Evolutionary conservation across 495 filamentous ascomycete species (phyloP).

Genomic region (Podospora pseudopauciseta): DNA sequence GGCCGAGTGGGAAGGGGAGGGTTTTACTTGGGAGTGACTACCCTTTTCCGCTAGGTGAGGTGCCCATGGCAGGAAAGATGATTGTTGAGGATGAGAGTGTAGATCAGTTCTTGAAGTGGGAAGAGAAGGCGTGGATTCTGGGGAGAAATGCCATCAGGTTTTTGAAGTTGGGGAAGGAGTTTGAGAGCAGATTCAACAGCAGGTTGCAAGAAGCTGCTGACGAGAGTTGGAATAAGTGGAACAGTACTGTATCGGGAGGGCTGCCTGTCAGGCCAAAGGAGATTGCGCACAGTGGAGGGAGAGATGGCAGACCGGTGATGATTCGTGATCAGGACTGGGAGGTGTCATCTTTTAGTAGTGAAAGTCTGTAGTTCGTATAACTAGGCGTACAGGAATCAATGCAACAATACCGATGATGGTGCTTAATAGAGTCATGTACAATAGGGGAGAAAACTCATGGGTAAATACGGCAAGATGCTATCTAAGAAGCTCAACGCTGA

Average conservation of each 20-base stretch:
- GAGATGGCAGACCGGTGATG: neutral
- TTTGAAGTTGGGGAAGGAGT: slow-evolving; percentile 22
- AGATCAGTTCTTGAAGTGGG: slow-evolving; percentile 25
- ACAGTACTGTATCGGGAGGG: neutral
- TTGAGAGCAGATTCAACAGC: slow-evolving; percentile 21
- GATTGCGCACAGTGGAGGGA: neutral
- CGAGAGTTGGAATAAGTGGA: neutral
- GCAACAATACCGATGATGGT: neutral
- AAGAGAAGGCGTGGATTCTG: slow-evolving; percentile 25
- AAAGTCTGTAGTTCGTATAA: neutral
- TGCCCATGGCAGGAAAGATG: slow-evolving; percentile 28
- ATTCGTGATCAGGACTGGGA: slow-evolving; percentile 7
- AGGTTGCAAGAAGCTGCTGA: slow-evolving; percentile 11
- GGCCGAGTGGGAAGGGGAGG: slow-evolving; percentile 19
- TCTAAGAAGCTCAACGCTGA: too few relatives aligned
- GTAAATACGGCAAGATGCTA: too few relatives aligned
- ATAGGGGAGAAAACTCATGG: too few relatives aligned
- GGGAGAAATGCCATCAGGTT: slow-evolving; percentile 27
- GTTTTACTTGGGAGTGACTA: slow-evolving; percentile 31
- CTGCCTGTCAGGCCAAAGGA: neutral
- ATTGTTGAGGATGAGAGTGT: slow-evolving; percentile 24
- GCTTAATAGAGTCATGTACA: too few relatives aligned
- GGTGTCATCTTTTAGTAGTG: slow-evolving; percentile 3
- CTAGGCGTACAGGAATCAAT: too few relatives aligned
- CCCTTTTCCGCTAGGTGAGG: slow-evolving; percentile 30